A percentile compares a stretch with the other conserved stretches of the same genome.
These are phyloP conservation scores for Cercospora sp. DNA, from an alignment of 2,329 filamentous ascomycete genomes.

Conservation along the genomic window DNA sequence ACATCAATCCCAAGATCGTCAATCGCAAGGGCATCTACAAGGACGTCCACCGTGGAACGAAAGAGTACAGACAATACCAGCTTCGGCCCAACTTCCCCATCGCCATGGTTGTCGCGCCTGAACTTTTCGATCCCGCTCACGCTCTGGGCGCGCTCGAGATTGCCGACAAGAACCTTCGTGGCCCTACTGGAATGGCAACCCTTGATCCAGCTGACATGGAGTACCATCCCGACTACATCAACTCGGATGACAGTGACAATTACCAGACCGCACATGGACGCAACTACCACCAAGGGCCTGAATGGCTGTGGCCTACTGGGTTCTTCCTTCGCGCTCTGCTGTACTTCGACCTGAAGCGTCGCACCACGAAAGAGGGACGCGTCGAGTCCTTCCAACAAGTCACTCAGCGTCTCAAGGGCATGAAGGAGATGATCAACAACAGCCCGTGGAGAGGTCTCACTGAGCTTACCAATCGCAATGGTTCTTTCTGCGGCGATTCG, in stretches of 20 bases:
- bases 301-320: conserved; percentile 97
- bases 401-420: conserved; percentile 75
- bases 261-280: conserved; percentile 91
- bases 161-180: conserved; percentile 76
- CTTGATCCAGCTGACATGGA: conserved; percentile 89
- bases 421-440: conserved; percentile 78
- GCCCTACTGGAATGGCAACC: conserved; percentile 92
- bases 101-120: conserved; percentile 89
- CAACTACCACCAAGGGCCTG: conserved; percentile 97
- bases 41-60: conserved; percentile 88
- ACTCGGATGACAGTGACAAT: conserved; percentile 87
- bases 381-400: conserved; percentile 95
- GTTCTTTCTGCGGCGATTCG: conserved; percentile 81
- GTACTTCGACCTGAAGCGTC: conserved; percentile 79
- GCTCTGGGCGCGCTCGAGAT: conserved; percentile 77
- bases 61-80: conserved; percentile 97
- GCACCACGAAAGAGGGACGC: conserved; percentile 65
- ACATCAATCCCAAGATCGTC: conserved; percentile 75
- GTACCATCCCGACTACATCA: conserved; percentile 92
- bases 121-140: conserved; percentile 76
- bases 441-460: conserved; percentile 87
- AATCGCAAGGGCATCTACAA: conserved; percentile 98
- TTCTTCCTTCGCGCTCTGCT: conserved; percentile 91
- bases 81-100: conserved; percentile 92
- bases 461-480: conserved; percentile 89